A percentile compares a stretch with the other conserved stretches of the same genome.
phyloP scores from a whole-genome alignment of 306 rosid genomes.

The Pyrus communis region DNA sequence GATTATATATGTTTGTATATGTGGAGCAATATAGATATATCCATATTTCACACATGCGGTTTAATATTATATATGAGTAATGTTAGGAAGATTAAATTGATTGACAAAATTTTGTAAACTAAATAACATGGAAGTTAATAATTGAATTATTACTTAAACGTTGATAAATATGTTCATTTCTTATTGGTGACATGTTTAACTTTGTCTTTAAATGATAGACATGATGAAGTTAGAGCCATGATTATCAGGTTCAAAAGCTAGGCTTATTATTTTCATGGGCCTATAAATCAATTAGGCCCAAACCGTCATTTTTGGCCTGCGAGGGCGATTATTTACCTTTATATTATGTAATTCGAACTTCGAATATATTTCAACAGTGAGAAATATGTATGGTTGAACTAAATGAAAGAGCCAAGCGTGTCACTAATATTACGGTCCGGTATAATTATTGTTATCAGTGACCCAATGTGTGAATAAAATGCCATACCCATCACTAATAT shows the following conservation, averaged over 20 bases:
- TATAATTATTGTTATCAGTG: too few relatives aligned
- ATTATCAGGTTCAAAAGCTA: neutral
- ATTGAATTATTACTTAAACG: too few relatives aligned
- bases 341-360: too few relatives aligned
- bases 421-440: neutral
- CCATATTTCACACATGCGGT: too few relatives aligned
- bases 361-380: rapidly evolving
- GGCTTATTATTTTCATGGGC: neutral
- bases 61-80: neutral
- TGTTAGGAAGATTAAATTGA: too few relatives aligned
- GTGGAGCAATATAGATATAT: neutral
- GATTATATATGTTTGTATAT: neutral
- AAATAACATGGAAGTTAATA: rapidly evolving
- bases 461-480: too few relatives aligned
- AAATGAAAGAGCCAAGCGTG: too few relatives aligned
- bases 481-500: neutral
- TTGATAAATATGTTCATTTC: rapidly evolving
- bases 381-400: neutral
- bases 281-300: neutral
- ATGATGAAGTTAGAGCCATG: neutral
- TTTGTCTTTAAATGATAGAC: neutral
- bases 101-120: too few relatives aligned
- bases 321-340: too few relatives aligned
- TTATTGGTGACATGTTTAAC: rapidly evolving
- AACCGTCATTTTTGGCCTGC: neutral